Evolutionary conservation across 495 filamentous ascomycete species (phyloP).

Genomic region (Hyphodiscus hymeniophilus): DNA sequence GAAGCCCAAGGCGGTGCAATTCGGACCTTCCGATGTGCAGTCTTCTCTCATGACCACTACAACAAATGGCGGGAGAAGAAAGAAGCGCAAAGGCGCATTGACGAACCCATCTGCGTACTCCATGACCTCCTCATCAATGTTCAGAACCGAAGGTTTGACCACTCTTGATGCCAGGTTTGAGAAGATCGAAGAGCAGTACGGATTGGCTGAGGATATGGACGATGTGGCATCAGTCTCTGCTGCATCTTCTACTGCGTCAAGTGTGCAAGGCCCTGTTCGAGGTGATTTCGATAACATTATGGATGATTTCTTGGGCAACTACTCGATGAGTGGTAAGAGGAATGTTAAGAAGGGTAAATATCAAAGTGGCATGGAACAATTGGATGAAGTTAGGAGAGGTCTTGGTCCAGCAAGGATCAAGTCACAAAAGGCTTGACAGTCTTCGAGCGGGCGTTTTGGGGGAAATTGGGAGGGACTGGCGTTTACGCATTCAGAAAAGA

Average conservation of each 20-base stretch:
- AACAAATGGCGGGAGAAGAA: conserved; percentile 61
- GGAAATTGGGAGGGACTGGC: background rate
- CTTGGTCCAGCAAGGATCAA: conserved; percentile 63
- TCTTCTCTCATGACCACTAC: conserved; percentile 75
- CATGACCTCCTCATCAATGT: conserved; percentile 90
- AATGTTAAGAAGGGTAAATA: conserved; percentile 75
- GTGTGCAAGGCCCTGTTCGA: conserved; percentile 47
- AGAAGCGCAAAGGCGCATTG: conserved; percentile 86
- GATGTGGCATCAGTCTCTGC: conserved; percentile 37
- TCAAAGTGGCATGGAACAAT: conserved; percentile 72
- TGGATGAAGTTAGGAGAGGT: conserved; percentile 81
- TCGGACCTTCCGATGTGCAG: conserved; percentile 48
- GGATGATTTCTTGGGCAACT: conserved; percentile 83
- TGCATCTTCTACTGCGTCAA: conserved; percentile 38
- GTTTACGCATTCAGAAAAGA: background rate
- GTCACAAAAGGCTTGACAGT: conserved; percentile 8
- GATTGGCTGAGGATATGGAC: conserved; percentile 65
- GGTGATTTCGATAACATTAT: conserved; percentile 80
- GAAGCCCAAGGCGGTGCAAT: conserved; percentile 35
- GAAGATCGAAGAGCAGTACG: conserved; percentile 75
- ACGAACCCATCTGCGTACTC: conserved; percentile 87
- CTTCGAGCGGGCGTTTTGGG: conserved; percentile 1
- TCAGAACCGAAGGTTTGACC: conserved; percentile 80
- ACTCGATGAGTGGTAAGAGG: conserved; percentile 70
- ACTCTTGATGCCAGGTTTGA: conserved; percentile 88